Conservation (phyloP, 768 basidiomycete genomes). For the Mycena latifolia region DNA sequence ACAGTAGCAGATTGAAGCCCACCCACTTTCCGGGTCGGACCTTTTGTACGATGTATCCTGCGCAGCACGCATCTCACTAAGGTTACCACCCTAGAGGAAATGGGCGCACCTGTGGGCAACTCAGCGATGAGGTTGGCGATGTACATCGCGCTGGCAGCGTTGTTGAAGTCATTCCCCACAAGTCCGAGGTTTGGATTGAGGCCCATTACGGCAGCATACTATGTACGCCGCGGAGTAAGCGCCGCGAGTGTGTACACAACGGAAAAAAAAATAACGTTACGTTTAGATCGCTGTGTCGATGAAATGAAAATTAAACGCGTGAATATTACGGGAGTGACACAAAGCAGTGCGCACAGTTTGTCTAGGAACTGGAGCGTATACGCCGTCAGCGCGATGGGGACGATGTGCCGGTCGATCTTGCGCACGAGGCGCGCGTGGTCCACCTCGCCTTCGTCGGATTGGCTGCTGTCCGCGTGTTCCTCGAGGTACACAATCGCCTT, state of each 20-base stretch:
- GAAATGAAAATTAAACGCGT: background rate
- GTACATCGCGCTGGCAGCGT: slow-evolving; percentile 35
- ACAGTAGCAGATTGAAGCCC: slow-evolving; percentile 31
- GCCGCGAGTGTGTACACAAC: background rate
- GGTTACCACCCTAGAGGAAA: background rate
- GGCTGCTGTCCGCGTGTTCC: slow-evolving; percentile 9
- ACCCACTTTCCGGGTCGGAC: slow-evolving; percentile 36
- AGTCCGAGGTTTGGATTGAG: slow-evolving; percentile 33
- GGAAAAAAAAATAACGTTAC: slow-evolving; percentile 18
- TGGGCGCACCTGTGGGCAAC: slow-evolving; percentile 29
- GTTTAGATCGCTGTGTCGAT: slow-evolving; percentile 28
- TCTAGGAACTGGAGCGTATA: slow-evolving; percentile 35
- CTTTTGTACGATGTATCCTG: slow-evolving; percentile 37
- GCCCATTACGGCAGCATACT: slow-evolving; percentile 37
- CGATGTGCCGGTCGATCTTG: slow-evolving; percentile 35
- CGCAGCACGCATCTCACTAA: background rate
- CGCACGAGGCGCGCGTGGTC: slow-evolving; percentile 33
- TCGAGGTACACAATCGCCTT: slow-evolving; percentile 32
- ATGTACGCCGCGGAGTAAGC: background rate
- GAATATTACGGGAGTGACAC: background rate
- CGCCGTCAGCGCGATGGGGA: slow-evolving; percentile 27
- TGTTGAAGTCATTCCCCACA: slow-evolving; percentile 34
- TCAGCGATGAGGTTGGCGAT: slow-evolving; percentile 34
- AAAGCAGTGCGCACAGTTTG: slow-evolving; percentile 27
- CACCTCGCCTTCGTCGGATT: slow-evolving; percentile 14